Conservation (phyloP, 1,284 basidiomycete species). For the Pisolithus thermaeus region DNA sequence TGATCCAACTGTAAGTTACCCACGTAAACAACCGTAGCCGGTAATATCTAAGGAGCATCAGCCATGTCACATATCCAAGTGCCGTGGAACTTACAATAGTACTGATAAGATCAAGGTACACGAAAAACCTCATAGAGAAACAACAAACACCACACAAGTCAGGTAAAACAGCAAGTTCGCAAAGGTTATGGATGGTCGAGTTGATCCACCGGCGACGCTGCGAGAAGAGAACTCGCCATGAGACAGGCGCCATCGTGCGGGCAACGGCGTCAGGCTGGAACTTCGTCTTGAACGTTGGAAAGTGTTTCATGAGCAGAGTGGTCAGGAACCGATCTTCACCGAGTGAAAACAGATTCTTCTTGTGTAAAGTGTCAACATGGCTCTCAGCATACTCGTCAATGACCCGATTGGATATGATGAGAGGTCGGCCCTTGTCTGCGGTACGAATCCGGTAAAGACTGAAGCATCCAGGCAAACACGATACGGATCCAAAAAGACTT, state of each 20-base stretch:
- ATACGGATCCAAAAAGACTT: constrained; percentile 73
- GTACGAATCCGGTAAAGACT: constrained; percentile 29
- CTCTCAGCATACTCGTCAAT: constrained; percentile 96
- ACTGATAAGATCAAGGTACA: constrained; percentile 90
- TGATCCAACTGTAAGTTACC: constrained; percentile 26
- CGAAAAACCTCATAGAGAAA: constrained; percentile 98
- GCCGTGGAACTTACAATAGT: constrained; percentile 61
- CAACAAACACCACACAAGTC: constrained; percentile 96
- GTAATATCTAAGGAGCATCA: constrained; percentile 62
- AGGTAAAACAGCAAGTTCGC: constrained; percentile 86
- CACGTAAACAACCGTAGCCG: constrained; percentile 91
- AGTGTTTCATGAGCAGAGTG: constrained; percentile 94
- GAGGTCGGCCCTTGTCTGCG: constrained; percentile 92
- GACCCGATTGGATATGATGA: constrained; percentile 95
- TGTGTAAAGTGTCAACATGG: constrained; percentile 88
- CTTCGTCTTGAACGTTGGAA: constrained; percentile 96
- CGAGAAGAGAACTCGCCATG: constrained; percentile 85
- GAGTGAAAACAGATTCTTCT: constrained; percentile 96
- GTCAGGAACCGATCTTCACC: constrained; percentile 98
- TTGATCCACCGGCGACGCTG: constrained; percentile 99
- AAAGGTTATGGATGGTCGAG: constrained; percentile 95
- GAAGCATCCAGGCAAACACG: constrained; percentile 30
- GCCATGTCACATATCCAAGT: constrained; percentile 1
- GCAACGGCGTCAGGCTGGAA: constrained; percentile 88
- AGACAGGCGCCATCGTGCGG: constrained; percentile 88